A percentile compares a stretch with the other conserved stretches of the same genome.
phyloP scores from a whole-genome alignment of 2,329 filamentous ascomycete genomes.

The Didymella glomerata region DNA sequence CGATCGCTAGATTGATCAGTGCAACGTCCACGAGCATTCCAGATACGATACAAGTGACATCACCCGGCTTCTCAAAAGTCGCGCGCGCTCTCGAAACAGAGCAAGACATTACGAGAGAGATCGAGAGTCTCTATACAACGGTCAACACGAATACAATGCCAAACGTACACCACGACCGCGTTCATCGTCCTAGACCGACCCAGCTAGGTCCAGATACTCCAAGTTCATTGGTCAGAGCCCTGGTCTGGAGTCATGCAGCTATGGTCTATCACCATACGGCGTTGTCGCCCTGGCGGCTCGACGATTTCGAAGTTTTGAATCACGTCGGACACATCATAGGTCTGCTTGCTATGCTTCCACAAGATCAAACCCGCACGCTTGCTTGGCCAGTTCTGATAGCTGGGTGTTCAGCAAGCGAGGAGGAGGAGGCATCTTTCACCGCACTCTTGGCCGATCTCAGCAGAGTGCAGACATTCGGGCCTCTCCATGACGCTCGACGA shows the following conservation, averaged over 20 bases:
- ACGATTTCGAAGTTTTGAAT: background rate
- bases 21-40: constrained; percentile 6
- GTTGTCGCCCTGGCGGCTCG: background rate
- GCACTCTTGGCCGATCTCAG: constrained; percentile 7
- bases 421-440: constrained; percentile 10
- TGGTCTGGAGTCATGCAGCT: constrained; percentile 3
- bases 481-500: constrained; percentile 18
- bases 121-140: background rate
- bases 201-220: background rate
- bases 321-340: constrained; percentile 14
- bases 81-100: too few species aligned
- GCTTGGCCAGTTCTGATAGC: constrained; percentile 28
- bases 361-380: constrained; percentile 21
- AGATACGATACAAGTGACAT: too few species aligned
- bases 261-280: background rate
- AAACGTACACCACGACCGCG: too few species aligned
- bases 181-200: too few species aligned
- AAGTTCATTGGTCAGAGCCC: background rate
- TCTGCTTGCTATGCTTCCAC: constrained; percentile 11
- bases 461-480: constrained; percentile 14
- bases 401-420: constrained; percentile 18
- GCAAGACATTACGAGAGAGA: background rate
- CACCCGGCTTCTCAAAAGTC: background rate
- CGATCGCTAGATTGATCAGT: constrained; percentile 21
- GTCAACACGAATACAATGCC: background rate